Evolutionary conservation across 2,329 filamentous ascomycete species (phyloP).

Genomic region (Alternaria burnsii): DNA sequence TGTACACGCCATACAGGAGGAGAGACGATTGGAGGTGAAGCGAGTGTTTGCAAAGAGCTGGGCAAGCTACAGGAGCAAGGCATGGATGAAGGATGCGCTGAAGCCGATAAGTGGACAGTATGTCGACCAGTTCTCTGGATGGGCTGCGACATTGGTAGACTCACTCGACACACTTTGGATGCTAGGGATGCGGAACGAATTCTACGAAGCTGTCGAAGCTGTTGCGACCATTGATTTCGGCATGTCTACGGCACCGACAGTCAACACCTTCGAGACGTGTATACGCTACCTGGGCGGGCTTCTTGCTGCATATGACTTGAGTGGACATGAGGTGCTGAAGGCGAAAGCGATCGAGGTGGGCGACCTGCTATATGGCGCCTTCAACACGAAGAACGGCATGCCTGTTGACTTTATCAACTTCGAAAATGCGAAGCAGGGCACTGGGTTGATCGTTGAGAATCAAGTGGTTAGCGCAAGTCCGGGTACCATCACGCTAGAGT

Average conservation of each 20-base stretch:
- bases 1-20: slow-evolving; percentile 34
- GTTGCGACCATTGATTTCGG: slow-evolving; percentile 57
- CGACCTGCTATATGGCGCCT: slow-evolving; percentile 57
- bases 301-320: slow-evolving; percentile 50
- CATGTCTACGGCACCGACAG: slow-evolving; percentile 46
- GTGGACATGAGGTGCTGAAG: slow-evolving; percentile 43
- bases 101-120: slow-evolving; percentile 51
- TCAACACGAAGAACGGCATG: slow-evolving; percentile 57
- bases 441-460: slow-evolving; percentile 47
- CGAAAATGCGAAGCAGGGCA: slow-evolving; percentile 43
- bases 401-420: slow-evolving; percentile 56
- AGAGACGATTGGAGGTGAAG: slow-evolving; percentile 38
- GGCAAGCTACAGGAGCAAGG: slow-evolving; percentile 54
- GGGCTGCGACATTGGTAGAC: slow-evolving; percentile 59
- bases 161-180: slow-evolving; percentile 59
- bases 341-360: slow-evolving; percentile 50
- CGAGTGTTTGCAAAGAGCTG: slow-evolving; percentile 54
- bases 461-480: slow-evolving; percentile 57
- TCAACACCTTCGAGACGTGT: slow-evolving; percentile 62
- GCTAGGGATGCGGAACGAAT: slow-evolving; percentile 59
- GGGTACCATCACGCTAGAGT: slow-evolving; percentile 55
- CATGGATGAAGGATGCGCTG: slow-evolving; percentile 59
- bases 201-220: slow-evolving; percentile 57
- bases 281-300: slow-evolving; percentile 54
- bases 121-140: slow-evolving; percentile 57